Conservation (phyloP, 192 early-diverging fungal species). For the Coemansia sp. region DNA sequence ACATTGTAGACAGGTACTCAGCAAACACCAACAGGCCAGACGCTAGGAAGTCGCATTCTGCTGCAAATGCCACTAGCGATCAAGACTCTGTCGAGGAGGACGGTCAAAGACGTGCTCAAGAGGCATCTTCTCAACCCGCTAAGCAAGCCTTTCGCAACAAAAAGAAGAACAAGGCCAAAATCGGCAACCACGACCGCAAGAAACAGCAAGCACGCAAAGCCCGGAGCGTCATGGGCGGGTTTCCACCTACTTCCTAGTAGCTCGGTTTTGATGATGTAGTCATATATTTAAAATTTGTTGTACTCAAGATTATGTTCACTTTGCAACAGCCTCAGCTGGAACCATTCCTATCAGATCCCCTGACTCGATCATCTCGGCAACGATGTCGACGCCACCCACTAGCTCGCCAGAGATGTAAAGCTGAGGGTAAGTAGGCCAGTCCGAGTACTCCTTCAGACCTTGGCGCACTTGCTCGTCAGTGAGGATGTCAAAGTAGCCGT, state of each 20-base stretch:
- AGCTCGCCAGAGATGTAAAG: slow-evolving; percentile 92
- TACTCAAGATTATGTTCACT: slow-evolving; percentile 2
- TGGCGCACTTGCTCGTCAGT: slow-evolving; percentile 90
- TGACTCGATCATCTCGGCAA: slow-evolving; percentile 83
- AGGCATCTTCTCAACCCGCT: slow-evolving; percentile 7
- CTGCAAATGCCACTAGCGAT: neutral
- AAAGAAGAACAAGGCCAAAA: slow-evolving; percentile 65
- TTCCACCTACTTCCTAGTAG: neutral
- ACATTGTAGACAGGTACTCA: slow-evolving; percentile 59
- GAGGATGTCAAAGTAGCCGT: slow-evolving; percentile 91
- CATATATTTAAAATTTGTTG: neutral
- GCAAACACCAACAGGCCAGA: neutral
- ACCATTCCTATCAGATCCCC: slow-evolving; percentile 71
- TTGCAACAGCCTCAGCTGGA: slow-evolving; percentile 46
- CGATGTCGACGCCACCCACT: slow-evolving; percentile 92
- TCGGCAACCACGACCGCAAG: slow-evolving; percentile 77
- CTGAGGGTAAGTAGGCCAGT: slow-evolving; percentile 98
- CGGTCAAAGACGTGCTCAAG: neutral
- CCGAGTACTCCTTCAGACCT: slow-evolving; percentile 82
- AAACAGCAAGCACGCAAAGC: slow-evolving; percentile 73
- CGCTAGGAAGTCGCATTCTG: neutral
- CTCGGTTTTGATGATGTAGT: too few species aligned
- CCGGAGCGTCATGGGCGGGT: slow-evolving; percentile 27
- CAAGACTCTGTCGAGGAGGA: neutral
- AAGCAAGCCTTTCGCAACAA: slow-evolving; percentile 51